Percentiles rank a stretch among this genome's conserved stretches.
phyloP scores from a whole-genome alignment of 352 stramenopile species.

The Globisporangium perplexum region DNA sequence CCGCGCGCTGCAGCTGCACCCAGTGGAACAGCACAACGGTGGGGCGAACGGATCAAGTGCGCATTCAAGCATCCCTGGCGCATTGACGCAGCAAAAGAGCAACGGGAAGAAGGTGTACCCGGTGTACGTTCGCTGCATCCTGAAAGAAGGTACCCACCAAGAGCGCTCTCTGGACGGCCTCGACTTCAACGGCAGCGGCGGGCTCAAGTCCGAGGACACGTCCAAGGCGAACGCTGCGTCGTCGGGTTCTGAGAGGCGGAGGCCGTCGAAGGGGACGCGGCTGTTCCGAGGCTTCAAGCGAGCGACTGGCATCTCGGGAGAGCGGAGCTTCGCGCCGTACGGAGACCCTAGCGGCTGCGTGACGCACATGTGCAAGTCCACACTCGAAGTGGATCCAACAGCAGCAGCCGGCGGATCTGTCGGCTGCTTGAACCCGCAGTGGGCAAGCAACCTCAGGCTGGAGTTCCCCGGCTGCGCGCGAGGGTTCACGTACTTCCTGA shows the following conservation, averaged over 20 bases:
- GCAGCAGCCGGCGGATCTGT: constrained; percentile 4
- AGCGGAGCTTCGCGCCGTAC: constrained; percentile 62
- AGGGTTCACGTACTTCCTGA: constrained; percentile 73
- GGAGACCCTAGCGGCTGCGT: constrained; percentile 75
- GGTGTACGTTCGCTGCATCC: constrained; percentile 69
- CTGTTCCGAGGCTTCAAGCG: constrained; percentile 72
- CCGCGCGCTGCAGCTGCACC: constrained; percentile 56
- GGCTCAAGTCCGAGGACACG: too few relatives aligned
- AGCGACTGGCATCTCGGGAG: constrained; percentile 63
- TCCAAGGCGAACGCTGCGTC: too few relatives aligned
- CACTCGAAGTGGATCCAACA: constrained; percentile 19
- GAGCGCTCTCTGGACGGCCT: constrained; percentile 72
- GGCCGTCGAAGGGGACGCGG: constrained; percentile 55
- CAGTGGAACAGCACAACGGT: constrained; percentile 22
- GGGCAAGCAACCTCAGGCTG: constrained; percentile 68
- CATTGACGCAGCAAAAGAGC: constrained; percentile 1
- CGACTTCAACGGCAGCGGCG: too few relatives aligned
- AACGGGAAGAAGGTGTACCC: constrained; percentile 41
- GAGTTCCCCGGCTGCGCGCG: constrained; percentile 71
- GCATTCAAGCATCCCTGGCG: too few relatives aligned
- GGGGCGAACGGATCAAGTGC: too few relatives aligned
- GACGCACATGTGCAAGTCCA: constrained; percentile 58
- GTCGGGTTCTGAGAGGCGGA: too few relatives aligned
- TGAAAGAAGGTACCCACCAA: constrained; percentile 71
- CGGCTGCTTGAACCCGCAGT: constrained; percentile 45